A percentile compares a stretch with the other conserved stretches of the same genome.
Conservation (phyloP, 2,329 filamentous ascomycete species). For the Arthrobotrys conoides region DNA sequence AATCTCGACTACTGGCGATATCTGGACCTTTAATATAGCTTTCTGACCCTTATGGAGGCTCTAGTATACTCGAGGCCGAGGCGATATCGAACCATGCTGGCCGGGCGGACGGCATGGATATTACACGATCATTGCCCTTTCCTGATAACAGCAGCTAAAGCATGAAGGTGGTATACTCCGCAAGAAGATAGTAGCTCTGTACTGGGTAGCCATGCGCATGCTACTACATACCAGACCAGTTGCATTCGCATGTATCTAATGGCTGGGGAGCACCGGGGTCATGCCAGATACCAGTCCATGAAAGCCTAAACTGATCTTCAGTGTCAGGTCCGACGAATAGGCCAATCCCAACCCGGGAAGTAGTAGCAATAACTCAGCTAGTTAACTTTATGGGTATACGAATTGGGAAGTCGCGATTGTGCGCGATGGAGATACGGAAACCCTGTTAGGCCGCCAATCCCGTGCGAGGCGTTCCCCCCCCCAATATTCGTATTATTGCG, state of each 20-base stretch:
- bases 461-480: conserved; percentile 44
- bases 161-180: conserved; percentile 28
- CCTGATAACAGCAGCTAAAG: conserved; percentile 56
- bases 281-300: conserved; percentile 28
- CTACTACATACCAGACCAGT: conserved; percentile 19
- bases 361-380: conserved; percentile 32
- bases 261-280: conserved; percentile 36
- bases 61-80: conserved; percentile 27
- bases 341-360: conserved; percentile 59
- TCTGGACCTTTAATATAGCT: conserved; percentile 50
- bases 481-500: conserved; percentile 32
- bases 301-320: conserved; percentile 50
- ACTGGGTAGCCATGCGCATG: conserved; percentile 28
- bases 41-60: conserved; percentile 30
- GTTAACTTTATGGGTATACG: conserved; percentile 29
- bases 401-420: conserved; percentile 57
- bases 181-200: conserved; percentile 45
- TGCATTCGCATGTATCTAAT: conserved; percentile 19
- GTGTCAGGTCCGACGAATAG: conserved; percentile 35
- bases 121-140: conserved; percentile 54
- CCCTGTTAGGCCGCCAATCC: conserved; percentile 61
- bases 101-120: conserved; percentile 24
- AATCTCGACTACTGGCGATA: conserved; percentile 46
- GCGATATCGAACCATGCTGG: conserved; percentile 25
- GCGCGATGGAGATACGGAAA: conserved; percentile 45